Evolutionary conservation across 75 land plant genomes (phyloP), one percentile per base, ranked within the genome.

Genomic region (Gnetum montanum): DNA sequence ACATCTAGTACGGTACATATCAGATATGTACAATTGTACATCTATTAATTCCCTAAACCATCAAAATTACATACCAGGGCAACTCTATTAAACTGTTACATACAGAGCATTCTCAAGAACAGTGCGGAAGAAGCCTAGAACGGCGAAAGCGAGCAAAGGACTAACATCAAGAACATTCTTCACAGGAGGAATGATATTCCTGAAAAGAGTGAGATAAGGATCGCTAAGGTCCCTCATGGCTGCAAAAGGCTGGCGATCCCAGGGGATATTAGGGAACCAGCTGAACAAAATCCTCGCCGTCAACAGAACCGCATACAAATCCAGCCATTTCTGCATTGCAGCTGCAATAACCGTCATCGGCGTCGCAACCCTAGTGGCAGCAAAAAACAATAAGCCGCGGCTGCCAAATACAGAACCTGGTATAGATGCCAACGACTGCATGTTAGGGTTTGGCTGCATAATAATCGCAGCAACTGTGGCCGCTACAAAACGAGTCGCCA

Each of bases 181-280:
- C 16, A 91, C 58, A 8, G 96, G 96, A 3, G 96, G 96, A 20
- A 90, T 70, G 27, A 90, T 70, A 54, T 80, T 87, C 45, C 96
- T 59, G 46, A 90, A 90, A 40, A 91, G 65, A 54, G 81, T 91
- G 58, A 91, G 55, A 46, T 81, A 91, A 6, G 97, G 97, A 62
- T 91, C 97, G 49, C 88, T 87, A 49, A 91, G 57, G 37, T 91
- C 97, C 64, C 97, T 53, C 18, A 91, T 84, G 0, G 97, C 97
- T 27, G 72, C 75, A 33, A 91, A 56, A 1, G 97, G 97, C 67
- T 91, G 97, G 52, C 78, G 57, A 34, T 91, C 93, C 97, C 97
- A 91, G 0, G 93, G 97, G 20, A 91, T 81, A 72, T 87, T 91
- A 12, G 97, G 97, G 61, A 91, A 91, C 94, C 97, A 91, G 41